A percentile compares a stretch with the other conserved stretches of the same genome.
Evolutionary conservation across 768 basidiomycete species (phyloP).

Genomic region (Dendrothele bispora): DNA sequence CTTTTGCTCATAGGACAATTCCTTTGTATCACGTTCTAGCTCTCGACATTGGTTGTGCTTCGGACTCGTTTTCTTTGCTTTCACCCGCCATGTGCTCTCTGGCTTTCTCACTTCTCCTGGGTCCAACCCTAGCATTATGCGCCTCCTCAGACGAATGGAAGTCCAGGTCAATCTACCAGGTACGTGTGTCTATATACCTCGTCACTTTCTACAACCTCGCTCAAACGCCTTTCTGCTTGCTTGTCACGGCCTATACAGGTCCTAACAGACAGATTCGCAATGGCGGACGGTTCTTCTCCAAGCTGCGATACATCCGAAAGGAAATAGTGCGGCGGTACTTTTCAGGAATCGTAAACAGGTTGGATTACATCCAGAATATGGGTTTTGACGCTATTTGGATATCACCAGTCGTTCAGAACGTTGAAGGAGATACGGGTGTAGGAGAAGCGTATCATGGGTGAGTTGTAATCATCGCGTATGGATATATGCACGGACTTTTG

Average conservation of each 20-base stretch:
- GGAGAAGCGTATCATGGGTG: slow-evolving; percentile 78
- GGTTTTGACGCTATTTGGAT: slow-evolving; percentile 83
- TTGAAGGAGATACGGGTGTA: slow-evolving; percentile 55
- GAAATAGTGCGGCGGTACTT: slow-evolving; percentile 74
- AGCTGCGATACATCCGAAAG: slow-evolving; percentile 53
- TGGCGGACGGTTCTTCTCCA: slow-evolving; percentile 42
- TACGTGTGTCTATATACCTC: too few species aligned
- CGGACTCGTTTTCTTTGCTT: too few species aligned
- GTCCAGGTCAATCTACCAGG: too few species aligned
- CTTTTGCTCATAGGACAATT: too few species aligned
- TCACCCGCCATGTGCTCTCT: too few species aligned
- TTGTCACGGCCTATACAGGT: slow-evolving; percentile 41
- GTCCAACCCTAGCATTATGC: too few species aligned
- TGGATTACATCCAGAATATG: slow-evolving; percentile 74
- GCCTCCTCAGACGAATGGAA: too few species aligned
- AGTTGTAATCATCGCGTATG: slow-evolving; percentile 34
- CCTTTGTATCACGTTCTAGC: too few species aligned
- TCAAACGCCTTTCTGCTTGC: too few species aligned
- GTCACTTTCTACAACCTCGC: too few species aligned
- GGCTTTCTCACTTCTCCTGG: too few species aligned
- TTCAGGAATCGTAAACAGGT: slow-evolving; percentile 60
- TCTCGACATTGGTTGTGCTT: too few species aligned
- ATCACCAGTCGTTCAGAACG: slow-evolving; percentile 68
- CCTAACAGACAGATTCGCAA: slow-evolving; percentile 69
- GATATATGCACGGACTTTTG: not conserved